These are phyloP conservation scores for Tephrocybe sp. DNA, from an alignment of 768 basidiomycete genomes.

Conservation along the genomic window DNA sequence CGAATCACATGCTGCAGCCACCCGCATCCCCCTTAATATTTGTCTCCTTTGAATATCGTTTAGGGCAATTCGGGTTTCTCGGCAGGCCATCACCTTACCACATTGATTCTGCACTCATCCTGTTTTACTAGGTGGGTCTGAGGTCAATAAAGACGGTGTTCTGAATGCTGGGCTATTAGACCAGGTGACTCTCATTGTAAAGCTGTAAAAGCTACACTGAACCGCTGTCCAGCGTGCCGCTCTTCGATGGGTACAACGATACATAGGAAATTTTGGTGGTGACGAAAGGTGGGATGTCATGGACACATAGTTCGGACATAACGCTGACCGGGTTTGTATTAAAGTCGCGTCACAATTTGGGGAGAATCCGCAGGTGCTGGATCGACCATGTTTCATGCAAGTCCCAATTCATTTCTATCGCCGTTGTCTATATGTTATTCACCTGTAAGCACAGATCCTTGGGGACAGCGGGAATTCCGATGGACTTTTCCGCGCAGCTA, in stretches of 20 bases:
- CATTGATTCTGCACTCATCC: background rate
- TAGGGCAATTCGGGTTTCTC: slow-evolving; percentile 42
- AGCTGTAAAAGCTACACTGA: background rate
- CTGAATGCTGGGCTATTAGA: slow-evolving; percentile 41
- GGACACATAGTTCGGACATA: background rate
- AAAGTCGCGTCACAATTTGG: slow-evolving; percentile 41
- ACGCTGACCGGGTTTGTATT: background rate
- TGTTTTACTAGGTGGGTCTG: slow-evolving; percentile 27
- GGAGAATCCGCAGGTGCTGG: slow-evolving; percentile 43
- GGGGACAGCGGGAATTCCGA: slow-evolving; percentile 37
- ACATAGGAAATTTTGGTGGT: slow-evolving; percentile 37
- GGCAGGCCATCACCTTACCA: slow-evolving; percentile 21
- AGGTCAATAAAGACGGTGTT: slow-evolving; percentile 30
- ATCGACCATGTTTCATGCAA: slow-evolving; percentile 40
- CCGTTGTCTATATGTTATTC: background rate
- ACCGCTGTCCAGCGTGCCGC: slow-evolving; percentile 27
- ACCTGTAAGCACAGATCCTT: slow-evolving; percentile 27
- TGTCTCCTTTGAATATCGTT: slow-evolving; percentile 41
- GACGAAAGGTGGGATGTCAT: slow-evolving; percentile 29
- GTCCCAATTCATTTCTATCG: background rate
- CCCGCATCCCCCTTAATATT: slow-evolving; percentile 36
- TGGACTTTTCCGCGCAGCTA: slow-evolving; percentile 39
- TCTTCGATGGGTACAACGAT: slow-evolving; percentile 37
- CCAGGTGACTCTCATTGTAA: slow-evolving; percentile 26
- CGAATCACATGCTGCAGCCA: slow-evolving; percentile 31